Evolutionary conservation across 139 green algal genomes (phyloP).

Genomic region (Nannochloris sp.): DNA sequence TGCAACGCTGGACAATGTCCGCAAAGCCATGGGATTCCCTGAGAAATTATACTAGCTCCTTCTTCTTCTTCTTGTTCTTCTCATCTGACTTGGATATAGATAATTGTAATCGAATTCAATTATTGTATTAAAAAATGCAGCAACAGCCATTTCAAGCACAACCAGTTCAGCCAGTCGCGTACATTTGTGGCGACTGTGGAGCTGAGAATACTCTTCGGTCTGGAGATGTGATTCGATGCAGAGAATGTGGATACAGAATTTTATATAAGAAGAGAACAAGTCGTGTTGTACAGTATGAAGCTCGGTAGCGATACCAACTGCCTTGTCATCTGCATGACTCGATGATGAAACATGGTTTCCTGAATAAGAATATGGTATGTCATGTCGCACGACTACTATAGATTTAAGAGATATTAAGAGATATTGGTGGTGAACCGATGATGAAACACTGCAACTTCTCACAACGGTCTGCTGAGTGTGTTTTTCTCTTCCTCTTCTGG

Average conservation of each 20-base stretch:
- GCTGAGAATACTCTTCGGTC: constrained; percentile 74
- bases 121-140: too few relatives aligned
- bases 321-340: too few relatives aligned
- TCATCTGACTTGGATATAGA: too few relatives aligned
- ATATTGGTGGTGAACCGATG: background rate
- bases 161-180: constrained; percentile 35
- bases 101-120: too few relatives aligned
- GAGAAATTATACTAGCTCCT: constrained; percentile 5
- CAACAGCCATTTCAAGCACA: too few relatives aligned
- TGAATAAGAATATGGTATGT: too few relatives aligned
- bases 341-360: too few relatives aligned
- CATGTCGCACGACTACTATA: too few relatives aligned
- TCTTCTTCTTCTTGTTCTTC: too few relatives aligned
- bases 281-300: constrained; percentile 87
- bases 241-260: constrained; percentile 94
- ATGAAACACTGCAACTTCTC: constrained; percentile 9
- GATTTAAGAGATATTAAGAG: too few relatives aligned
- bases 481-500: background rate
- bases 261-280: constrained; percentile 99
- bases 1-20: constrained; percentile 26
- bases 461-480: constrained; percentile 10
- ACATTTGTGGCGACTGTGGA: constrained; percentile 85
- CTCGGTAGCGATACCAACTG: constrained; percentile 35
- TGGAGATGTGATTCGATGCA: constrained; percentile 85
- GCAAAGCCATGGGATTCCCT: constrained; percentile 31